A percentile compares a stretch with the other conserved stretches of the same genome.
These are phyloP conservation scores for Ophiocordyceps polyrhachis-furcata DNA, from an alignment of 2,329 filamentous ascomycete species.

Conservation along the genomic window DNA sequence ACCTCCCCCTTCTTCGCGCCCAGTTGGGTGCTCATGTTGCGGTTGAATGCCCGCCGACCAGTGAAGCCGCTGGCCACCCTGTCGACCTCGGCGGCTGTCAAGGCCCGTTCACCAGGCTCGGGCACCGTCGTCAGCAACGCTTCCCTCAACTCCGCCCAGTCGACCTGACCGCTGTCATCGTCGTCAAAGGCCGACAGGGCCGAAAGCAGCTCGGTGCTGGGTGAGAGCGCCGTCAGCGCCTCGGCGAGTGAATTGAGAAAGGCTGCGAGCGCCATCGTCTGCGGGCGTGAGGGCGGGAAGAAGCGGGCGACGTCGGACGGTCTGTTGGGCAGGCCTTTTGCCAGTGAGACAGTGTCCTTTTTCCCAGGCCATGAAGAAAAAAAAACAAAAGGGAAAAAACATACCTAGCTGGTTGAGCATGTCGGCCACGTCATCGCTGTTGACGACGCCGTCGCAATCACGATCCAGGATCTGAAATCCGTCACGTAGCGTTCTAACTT, in stretches of 20 bases:
- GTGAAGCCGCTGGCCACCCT: constrained; percentile 76
- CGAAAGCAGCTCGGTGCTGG: constrained; percentile 61
- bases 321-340: constrained; percentile 55
- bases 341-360: constrained; percentile 2
- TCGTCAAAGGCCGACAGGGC: constrained; percentile 93
- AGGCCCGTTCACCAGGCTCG: constrained; percentile 45
- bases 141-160: constrained; percentile 63
- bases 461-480: constrained; percentile 87
- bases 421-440: constrained; percentile 65
- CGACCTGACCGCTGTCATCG: constrained; percentile 84
- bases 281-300: constrained; percentile 55
- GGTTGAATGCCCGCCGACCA: constrained; percentile 65
- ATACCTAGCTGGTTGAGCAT: constrained; percentile 73
- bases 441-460: constrained; percentile 69
- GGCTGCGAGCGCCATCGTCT: constrained; percentile 63
- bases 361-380: too few species aligned
- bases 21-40: constrained; percentile 32
- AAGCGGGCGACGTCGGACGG: constrained; percentile 56
- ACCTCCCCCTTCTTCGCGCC: constrained; percentile 58
- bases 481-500: constrained; percentile 76
- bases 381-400: constrained; percentile 2
- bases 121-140: constrained; percentile 68
- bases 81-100: constrained; percentile 63
- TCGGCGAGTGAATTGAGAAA: constrained; percentile 72
- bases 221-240: constrained; percentile 55